Base-by-base conservation (phyloP, 2,329 filamentous ascomycete species). In the Penicillium sp. region DNA sequence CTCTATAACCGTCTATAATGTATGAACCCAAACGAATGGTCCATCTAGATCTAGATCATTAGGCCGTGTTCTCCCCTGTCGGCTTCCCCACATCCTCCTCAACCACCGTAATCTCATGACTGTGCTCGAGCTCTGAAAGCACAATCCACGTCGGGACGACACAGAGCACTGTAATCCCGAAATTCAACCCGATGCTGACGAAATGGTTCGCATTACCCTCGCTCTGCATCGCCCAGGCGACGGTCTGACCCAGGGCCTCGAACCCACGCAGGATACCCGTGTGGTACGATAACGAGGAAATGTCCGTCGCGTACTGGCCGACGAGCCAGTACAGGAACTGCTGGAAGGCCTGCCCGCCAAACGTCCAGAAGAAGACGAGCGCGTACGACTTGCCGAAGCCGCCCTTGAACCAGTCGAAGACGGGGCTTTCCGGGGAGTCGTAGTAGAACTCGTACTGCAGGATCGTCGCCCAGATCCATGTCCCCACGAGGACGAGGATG, bases 121-220 rank as follows among this genome's bases (percentile, higher is more conserved):
- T 60, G 21, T 60, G 61, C 53, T 63, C 61, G 7, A 63, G 47
- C 51, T 55, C 61, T 3, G 61, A 63, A 3, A 63, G 38, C 15
- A 63, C 52, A 9, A 63, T 60, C 61, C 61, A 63, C 1, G 61
- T 63, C 7, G 61, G 61, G 3, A 60, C 31, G 1, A 63, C 38
- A 19, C 61, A 47, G n/a, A 63, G 31, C 7, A 63, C 19, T 7
- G 61, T 63, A 3, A 63, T 55, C 8, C 61, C 61, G 29, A 63
- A 58, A 15, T 63, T 63, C 30, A 63, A 46, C 2, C 61, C 61
- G 17, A 63, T 63, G 29, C 61, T 63, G 13, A 60, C 61, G 19
- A 63, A 63, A 41, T 63, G 61, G 51, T 63, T 63, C 13, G 57
- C 61, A n/a, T 63, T 63, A 21, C 61, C 61, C 41, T 63, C 61